These are phyloP conservation scores for Mucor irregularis DNA, from an alignment of 371 early-diverging fungal genomes.

Conservation along the genomic window DNA sequence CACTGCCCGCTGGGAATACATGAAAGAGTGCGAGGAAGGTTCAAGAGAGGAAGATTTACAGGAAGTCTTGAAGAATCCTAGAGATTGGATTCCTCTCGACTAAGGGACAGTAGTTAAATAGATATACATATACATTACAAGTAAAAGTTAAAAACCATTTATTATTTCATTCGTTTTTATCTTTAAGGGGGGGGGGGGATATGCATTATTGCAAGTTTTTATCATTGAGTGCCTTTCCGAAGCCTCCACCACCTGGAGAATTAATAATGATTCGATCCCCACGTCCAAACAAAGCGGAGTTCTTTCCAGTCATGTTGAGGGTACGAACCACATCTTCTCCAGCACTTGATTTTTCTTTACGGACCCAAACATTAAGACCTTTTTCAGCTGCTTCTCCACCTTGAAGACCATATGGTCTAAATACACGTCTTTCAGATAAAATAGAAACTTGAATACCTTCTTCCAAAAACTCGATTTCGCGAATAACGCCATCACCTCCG, in stretches of 20 bases:
- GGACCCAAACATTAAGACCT: constrained; percentile 83
- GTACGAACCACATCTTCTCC: constrained; percentile 31
- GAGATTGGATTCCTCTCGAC: constrained; percentile 71
- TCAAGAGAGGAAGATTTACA: constrained; percentile 73
- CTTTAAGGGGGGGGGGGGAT: too few relatives aligned
- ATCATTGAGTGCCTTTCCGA: too few relatives aligned
- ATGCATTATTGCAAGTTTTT: too few relatives aligned
- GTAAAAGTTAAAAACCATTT: background rate
- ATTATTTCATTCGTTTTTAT: too few relatives aligned
- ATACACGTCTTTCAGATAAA: constrained; percentile 91
- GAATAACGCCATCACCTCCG: constrained; percentile 90
- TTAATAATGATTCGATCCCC: constrained; percentile 83
- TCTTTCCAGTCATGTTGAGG: constrained; percentile 87
- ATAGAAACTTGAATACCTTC: constrained; percentile 82
- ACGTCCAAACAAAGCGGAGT: constrained; percentile 70
- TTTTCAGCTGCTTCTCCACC: constrained; percentile 80
- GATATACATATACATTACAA: background rate
- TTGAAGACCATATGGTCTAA: constrained; percentile 83
- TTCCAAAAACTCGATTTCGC: constrained; percentile 82
- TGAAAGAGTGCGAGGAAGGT: constrained; percentile 65
- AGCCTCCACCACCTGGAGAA: constrained; percentile 96
- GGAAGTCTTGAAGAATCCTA: constrained; percentile 79
- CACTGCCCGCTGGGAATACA: constrained; percentile 86
- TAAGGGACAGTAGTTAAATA: constrained; percentile 10
- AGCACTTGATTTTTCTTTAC: constrained; percentile 41